phyloP scores from a whole-genome alignment of 306 rosid genomes.

The Malus orientalis region DNA sequence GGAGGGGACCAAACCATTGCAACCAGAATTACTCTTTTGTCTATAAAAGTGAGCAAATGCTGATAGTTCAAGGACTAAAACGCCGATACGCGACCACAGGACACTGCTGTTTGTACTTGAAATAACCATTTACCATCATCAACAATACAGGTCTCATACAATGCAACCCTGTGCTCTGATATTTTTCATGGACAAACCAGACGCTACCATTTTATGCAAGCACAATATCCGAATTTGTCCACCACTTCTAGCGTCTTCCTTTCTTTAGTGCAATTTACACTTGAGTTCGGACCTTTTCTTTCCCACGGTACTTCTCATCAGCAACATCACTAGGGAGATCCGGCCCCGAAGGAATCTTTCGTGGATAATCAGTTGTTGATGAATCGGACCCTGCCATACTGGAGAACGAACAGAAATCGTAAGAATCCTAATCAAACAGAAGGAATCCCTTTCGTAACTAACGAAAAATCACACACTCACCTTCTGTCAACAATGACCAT shows the following conservation, averaged over 20 bases:
- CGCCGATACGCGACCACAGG: too few relatives aligned
- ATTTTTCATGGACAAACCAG: background rate
- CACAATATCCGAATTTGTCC: background rate
- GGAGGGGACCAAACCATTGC: too few relatives aligned
- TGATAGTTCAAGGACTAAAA: too few relatives aligned
- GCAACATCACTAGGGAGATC: constrained; percentile 49
- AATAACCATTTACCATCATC: background rate
- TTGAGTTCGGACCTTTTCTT: constrained; percentile 15
- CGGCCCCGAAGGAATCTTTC: constrained; percentile 51
- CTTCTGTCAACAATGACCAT: constrained; percentile 51
- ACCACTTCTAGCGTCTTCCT: background rate
- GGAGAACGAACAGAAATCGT: constrained; percentile 16
- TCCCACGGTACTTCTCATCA: constrained; percentile 13
- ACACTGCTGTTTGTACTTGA: background rate
- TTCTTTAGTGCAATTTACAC: background rate
- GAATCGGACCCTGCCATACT: constrained; percentile 47
- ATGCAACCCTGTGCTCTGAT: background rate
- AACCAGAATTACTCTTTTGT: too few relatives aligned
- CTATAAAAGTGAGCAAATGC: too few relatives aligned
- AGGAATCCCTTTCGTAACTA: background rate
- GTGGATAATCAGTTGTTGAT: constrained; percentile 55
- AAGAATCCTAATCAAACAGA: constrained; percentile 6
- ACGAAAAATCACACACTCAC: constrained; percentile 29
- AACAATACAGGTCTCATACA: background rate
- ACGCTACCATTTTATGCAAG: background rate